Evolutionary conservation across 345 rosid genomes (phyloP).

Genomic region (Salix arbutifolia): DNA sequence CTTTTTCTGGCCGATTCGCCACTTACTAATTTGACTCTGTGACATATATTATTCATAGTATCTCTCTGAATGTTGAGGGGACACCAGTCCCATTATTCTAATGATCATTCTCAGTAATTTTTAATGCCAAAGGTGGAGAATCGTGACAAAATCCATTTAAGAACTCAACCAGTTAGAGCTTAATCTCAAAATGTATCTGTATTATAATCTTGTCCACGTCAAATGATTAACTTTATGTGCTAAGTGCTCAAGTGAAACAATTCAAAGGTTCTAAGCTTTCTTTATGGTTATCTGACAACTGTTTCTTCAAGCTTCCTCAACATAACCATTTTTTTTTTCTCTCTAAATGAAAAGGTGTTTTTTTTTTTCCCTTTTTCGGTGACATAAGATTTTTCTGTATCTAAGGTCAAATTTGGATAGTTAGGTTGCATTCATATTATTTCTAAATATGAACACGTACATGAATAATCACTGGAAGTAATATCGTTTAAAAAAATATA

Average conservation of each 20-base stretch:
- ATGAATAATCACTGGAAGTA: too few species aligned
- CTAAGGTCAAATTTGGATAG: too few species aligned
- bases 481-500: too few species aligned
- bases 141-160: conserved; percentile 5
- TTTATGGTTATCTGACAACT: background rate
- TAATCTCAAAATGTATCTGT: background rate
- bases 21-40: conserved; percentile 1
- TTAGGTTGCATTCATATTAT: too few species aligned
- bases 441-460: too few species aligned
- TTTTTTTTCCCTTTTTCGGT: too few species aligned
- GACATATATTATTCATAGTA: background rate
- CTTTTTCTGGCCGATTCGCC: background rate
- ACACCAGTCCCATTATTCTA: background rate
- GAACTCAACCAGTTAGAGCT: background rate
- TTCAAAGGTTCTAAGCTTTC: background rate
- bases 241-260: background rate
- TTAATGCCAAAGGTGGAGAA: conserved; percentile 10
- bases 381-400: too few species aligned
- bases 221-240: background rate
- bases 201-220: conserved; percentile 10
- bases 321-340: too few species aligned
- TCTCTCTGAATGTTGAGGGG: conserved; percentile 6
- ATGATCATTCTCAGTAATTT: background rate
- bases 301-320: too few species aligned
- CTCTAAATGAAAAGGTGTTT: too few species aligned